Percentiles rank a stretch among this genome's conserved stretches.
These are phyloP conservation scores for Syzygium aqueum DNA, from an alignment of 345 rosid genomes.

Conservation along the genomic window DNA sequence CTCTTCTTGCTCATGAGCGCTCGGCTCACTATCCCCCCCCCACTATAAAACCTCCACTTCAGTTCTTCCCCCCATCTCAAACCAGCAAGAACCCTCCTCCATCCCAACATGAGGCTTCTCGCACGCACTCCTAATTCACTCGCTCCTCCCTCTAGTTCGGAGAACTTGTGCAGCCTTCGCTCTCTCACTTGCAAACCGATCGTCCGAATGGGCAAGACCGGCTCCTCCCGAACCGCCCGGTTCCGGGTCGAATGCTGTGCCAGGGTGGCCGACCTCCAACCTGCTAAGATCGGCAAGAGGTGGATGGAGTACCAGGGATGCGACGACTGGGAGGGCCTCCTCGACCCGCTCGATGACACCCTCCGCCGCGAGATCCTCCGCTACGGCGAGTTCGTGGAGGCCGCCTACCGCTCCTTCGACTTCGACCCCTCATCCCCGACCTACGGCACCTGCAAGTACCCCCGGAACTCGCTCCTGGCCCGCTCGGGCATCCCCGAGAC, in stretches of 20 bases:
- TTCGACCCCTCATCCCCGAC: slow-evolving; percentile 37
- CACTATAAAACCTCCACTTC: neutral
- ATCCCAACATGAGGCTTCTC: neutral
- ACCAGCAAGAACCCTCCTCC: neutral
- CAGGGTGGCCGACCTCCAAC: neutral
- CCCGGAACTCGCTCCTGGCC: slow-evolving; percentile 24
- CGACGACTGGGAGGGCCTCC: slow-evolving; percentile 51
- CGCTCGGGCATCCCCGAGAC: slow-evolving; percentile 19
- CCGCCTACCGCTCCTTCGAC: slow-evolving; percentile 39
- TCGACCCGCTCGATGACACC: slow-evolving; percentile 50
- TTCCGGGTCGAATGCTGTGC: neutral
- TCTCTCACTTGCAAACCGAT: neutral
- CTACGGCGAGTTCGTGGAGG: slow-evolving; percentile 50
- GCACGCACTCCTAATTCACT: neutral
- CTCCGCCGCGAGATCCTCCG: slow-evolving; percentile 47
- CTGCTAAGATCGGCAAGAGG: neutral
- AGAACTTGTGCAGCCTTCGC: neutral
- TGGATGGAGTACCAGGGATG: slow-evolving; percentile 57
- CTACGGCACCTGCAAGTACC: slow-evolving; percentile 22
- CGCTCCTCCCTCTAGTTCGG: neutral
- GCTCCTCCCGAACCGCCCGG: neutral
- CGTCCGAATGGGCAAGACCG: neutral
- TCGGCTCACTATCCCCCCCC: neutral
- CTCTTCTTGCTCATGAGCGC: neutral
- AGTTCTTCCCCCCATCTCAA: neutral